Base-by-base conservation (phyloP, 2,329 filamentous ascomycete genomes). In the Didymella exigua region DNA sequence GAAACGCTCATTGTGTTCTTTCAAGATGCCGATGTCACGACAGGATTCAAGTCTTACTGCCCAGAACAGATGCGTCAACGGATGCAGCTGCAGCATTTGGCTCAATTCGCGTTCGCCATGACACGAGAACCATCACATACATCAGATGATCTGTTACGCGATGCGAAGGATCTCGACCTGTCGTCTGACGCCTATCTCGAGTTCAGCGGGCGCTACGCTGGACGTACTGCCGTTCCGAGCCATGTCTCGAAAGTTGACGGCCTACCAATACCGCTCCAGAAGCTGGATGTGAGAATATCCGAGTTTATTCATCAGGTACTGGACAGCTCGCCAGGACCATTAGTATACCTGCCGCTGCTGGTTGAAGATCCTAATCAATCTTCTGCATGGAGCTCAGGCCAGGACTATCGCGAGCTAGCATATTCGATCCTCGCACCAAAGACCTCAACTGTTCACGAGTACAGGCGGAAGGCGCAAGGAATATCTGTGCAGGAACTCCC, bases 1-100 rank as follows among this genome's bases (percentile, higher is more conserved):
- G 60, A 81, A 1, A 88, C 88, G 0, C 78, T 80, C 1, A 85
- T 96, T 0, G 78, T 86, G 0, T 87, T 93, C 52, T 82, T 96
- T 26, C 80, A 82, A 51, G 88, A 91, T 42, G 72, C 93, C 1
- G 79, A 84, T 29, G 30, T 58, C 9, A 56, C 72, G 6, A 50
- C 68, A 13, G 70, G 69, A 2, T 54, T 75, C 56, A 70, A 76
- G 62, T 51, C 54, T 56, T 80, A 78, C 45, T 74, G 76, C 55
- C 78, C 83, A 31, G 18, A 73, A 57, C 49, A 66, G 31, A 78
- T 86, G 37, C 76, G 79, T 14, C 61, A 74, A 27, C 75, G 74
- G 31, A 69, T 86, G n/a, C 74, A 76, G 3, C 65, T 84, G 16
- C 49, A 54, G 0, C 71, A 71, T 46, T 61, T 81, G 5, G 53